Percentiles rank a stretch among this genome's conserved stretches.
Conservation (phyloP, 163 green algal genomes). For the Coccomyxa subellipsoidea region DNA sequence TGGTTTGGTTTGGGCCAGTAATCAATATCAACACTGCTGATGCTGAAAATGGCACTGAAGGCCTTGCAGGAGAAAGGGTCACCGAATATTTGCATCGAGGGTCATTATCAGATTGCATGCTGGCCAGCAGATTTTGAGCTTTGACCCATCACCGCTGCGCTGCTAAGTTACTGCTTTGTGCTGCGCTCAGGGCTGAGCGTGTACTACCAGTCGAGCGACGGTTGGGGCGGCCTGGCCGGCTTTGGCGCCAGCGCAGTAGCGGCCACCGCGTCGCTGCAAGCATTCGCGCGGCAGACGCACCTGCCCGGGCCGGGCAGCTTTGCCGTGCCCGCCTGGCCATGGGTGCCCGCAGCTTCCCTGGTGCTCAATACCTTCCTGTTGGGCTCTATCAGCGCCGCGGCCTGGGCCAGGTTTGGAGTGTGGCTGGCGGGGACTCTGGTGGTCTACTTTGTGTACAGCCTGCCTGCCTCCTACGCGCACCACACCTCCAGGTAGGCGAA, state of each 20-base stretch:
- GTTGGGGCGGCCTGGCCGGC: background rate
- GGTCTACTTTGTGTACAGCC: slow-evolving; percentile 8
- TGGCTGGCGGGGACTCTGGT: background rate
- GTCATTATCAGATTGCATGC: too few relatives aligned
- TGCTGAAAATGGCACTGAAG: too few relatives aligned
- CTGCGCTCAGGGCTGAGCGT: background rate
- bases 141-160: too few relatives aligned
- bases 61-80: too few relatives aligned
- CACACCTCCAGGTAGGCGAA: background rate
- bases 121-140: too few relatives aligned
- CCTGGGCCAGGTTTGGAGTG: background rate
- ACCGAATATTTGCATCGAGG: too few relatives aligned
- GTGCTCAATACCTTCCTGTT: background rate
- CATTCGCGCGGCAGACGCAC: background rate
- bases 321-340: background rate
- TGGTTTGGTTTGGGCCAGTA: too few relatives aligned
- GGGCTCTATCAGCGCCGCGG: background rate
- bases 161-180: too few relatives aligned
- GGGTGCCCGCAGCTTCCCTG: background rate
- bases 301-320: background rate
- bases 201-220: slow-evolving; percentile 8
- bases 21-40: too few relatives aligned
- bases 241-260: background rate
- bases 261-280: background rate
- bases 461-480: slow-evolving; percentile 3